These are phyloP conservation scores for Mycena capillaripes DNA, from an alignment of 768 basidiomycete genomes.

Conservation along the genomic window DNA sequence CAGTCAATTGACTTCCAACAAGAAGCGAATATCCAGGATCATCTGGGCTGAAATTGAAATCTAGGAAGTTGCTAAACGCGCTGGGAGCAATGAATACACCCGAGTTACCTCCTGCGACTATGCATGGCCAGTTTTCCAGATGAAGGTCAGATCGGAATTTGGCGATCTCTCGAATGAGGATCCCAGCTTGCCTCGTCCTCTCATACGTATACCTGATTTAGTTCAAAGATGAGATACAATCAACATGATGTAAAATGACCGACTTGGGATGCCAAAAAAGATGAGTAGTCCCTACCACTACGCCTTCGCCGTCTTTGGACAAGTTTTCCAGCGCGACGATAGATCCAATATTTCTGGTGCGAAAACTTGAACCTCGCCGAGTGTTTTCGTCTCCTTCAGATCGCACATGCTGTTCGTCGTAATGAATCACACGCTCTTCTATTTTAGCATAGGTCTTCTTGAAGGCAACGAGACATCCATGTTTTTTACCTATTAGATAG, in stretches of 20 bases:
- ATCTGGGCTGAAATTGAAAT: constrained; percentile 91
- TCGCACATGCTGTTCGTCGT: constrained; percentile 76
- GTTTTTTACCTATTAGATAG: constrained; percentile 67
- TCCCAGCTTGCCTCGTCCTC: constrained; percentile 84
- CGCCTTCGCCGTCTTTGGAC: constrained; percentile 59
- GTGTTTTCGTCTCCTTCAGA: constrained; percentile 48
- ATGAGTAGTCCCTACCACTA: constrained; percentile 91
- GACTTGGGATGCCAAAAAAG: constrained; percentile 96
- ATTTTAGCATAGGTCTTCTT: constrained; percentile 66
- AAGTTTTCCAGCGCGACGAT: constrained; percentile 74
- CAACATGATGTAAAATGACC: constrained; percentile 40
- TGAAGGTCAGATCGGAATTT: constrained; percentile 65
- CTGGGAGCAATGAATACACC: background rate
- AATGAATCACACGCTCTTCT: constrained; percentile 66
- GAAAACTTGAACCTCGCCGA: constrained; percentile 71
- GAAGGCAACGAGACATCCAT: constrained; percentile 90
- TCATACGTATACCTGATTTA: constrained; percentile 81
- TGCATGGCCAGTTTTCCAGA: constrained; percentile 76
- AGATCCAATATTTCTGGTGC: constrained; percentile 85
- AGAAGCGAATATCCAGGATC: constrained; percentile 89
- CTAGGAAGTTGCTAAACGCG: constrained; percentile 53
- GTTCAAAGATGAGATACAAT: background rate
- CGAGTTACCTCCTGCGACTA: constrained; percentile 86
- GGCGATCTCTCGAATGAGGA: constrained; percentile 76
- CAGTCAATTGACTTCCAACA: constrained; percentile 69